Evolutionary conservation across 1,139 yeast genomes (phyloP).

Genomic region (Groenewaldozyma sp.): DNA sequence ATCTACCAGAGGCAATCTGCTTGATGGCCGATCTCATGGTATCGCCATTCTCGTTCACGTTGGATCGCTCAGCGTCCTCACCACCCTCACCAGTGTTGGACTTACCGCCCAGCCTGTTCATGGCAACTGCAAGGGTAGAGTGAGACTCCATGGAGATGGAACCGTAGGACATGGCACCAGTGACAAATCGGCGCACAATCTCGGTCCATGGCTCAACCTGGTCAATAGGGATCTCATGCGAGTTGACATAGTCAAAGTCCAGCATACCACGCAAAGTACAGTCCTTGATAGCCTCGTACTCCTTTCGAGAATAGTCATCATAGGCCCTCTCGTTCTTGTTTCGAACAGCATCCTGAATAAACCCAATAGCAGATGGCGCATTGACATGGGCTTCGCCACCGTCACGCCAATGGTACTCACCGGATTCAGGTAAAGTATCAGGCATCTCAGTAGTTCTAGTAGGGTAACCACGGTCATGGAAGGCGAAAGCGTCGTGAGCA

Average conservation of each 20-base stretch:
- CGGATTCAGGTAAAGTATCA: slow-evolving; percentile 78
- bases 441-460: slow-evolving; percentile 63
- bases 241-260: slow-evolving; percentile 71
- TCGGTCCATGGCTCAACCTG: slow-evolving; percentile 99
- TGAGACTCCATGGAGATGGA: slow-evolving; percentile 98
- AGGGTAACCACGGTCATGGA: slow-evolving; percentile 92
- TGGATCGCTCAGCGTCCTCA: slow-evolving; percentile 89
- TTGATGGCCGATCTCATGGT: slow-evolving; percentile 97
- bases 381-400: slow-evolving; percentile 96
- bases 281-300: slow-evolving; percentile 82
- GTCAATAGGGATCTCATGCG: slow-evolving; percentile 78
- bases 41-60: slow-evolving; percentile 71
- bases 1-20: slow-evolving; percentile 96
- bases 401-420: slow-evolving; percentile 98
- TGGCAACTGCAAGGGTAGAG: slow-evolving; percentile 94
- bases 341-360: slow-evolving; percentile 93
- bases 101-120: slow-evolving; percentile 96
- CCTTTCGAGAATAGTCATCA: slow-evolving; percentile 81
- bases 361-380: slow-evolving; percentile 91
- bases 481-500: slow-evolving; percentile 90
- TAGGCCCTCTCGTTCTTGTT: slow-evolving; percentile 92
- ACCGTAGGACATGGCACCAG: slow-evolving; percentile 99
- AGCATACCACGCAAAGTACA: slow-evolving; percentile 91
- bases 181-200: slow-evolving; percentile 91
- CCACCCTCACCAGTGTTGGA: slow-evolving; percentile 99